Conservation (phyloP, 768 basidiomycete genomes). For the Hypholoma sublateritium region DNA sequence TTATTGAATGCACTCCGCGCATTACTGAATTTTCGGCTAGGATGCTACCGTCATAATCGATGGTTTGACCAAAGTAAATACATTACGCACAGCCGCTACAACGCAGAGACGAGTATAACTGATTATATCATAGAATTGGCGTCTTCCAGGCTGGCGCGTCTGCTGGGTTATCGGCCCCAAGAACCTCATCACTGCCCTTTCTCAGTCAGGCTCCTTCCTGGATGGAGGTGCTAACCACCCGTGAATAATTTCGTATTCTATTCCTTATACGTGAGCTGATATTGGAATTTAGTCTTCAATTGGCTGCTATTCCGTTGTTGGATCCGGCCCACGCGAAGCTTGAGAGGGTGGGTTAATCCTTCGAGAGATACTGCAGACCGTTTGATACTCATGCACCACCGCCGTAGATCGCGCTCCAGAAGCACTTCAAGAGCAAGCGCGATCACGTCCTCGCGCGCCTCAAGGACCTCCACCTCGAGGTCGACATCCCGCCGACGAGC, state of each 20-base stretch:
- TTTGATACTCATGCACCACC: background rate
- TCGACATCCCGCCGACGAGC: slow-evolving; percentile 70
- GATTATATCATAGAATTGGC: slow-evolving; percentile 70
- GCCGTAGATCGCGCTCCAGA: slow-evolving; percentile 72
- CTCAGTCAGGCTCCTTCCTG: slow-evolving; percentile 92
- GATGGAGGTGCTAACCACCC: slow-evolving; percentile 96
- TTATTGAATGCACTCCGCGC: background rate
- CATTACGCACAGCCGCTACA: background rate
- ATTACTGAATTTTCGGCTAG: slow-evolving; percentile 23
- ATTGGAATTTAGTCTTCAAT: slow-evolving; percentile 61
- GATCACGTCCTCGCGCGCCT: slow-evolving; percentile 88
- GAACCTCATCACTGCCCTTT: slow-evolving; percentile 83
- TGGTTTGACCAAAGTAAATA: slow-evolving; percentile 81
- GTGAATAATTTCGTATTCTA: slow-evolving; percentile 32
- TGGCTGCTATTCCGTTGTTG: slow-evolving; percentile 84
- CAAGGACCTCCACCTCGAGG: slow-evolving; percentile 72
- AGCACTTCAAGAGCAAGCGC: slow-evolving; percentile 88
- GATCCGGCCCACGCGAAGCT: slow-evolving; percentile 63
- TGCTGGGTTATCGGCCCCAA: slow-evolving; percentile 95
- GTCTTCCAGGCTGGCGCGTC: slow-evolving; percentile 91
- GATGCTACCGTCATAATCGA: slow-evolving; percentile 87
- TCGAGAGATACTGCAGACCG: background rate
- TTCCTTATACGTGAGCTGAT: background rate
- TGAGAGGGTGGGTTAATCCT: slow-evolving; percentile 55
- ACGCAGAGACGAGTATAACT: no score